Conservation (phyloP, 1,284 basidiomycete genomes). For the Phellopilus nigrolimitatus region DNA sequence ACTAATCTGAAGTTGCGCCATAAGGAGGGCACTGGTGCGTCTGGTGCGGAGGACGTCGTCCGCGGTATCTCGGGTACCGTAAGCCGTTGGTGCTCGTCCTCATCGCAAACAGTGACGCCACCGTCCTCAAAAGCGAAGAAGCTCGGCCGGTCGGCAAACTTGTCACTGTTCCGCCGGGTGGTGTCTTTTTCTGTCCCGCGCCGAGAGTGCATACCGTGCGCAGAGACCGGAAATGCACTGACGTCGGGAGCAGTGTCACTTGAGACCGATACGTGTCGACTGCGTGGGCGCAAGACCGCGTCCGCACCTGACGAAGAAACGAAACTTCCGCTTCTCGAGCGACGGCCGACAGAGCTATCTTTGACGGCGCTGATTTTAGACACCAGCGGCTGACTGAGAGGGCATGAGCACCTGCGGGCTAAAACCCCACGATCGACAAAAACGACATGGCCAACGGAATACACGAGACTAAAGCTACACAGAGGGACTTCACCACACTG, state of each 20-base stretch:
- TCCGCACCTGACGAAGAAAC: slow-evolving; percentile 40
- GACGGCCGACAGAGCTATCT: slow-evolving; percentile 42
- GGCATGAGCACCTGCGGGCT: slow-evolving; percentile 61
- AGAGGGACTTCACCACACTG: slow-evolving; percentile 62
- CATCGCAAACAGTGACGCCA: slow-evolving; percentile 28
- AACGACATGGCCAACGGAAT: slow-evolving; percentile 58
- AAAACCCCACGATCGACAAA: slow-evolving; percentile 57
- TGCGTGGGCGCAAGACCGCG: slow-evolving; percentile 42
- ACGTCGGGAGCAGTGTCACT: slow-evolving; percentile 39
- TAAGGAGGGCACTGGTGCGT: slow-evolving; percentile 21
- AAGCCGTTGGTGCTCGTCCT: slow-evolving; percentile 4
- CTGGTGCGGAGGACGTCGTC: neutral
- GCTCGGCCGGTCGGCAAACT: slow-evolving; percentile 20
- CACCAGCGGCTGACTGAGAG: slow-evolving; percentile 38
- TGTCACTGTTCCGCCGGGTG: slow-evolving; percentile 47
- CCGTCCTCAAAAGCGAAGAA: slow-evolving; percentile 42
- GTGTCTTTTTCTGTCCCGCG: slow-evolving; percentile 62
- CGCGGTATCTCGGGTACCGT: neutral
- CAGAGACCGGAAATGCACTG: slow-evolving; percentile 67
- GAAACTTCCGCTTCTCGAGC: slow-evolving; percentile 58
- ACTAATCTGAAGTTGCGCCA: slow-evolving; percentile 56
- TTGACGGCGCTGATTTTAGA: slow-evolving; percentile 36
- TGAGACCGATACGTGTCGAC: slow-evolving; percentile 37
- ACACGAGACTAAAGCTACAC: slow-evolving; percentile 57
- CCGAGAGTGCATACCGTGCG: slow-evolving; percentile 69